A percentile compares a stretch with the other conserved stretches of the same genome.
phyloP scores from a whole-genome alignment of 2,329 filamentous ascomycete genomes.

The Pseudocercospora macadamiae region DNA sequence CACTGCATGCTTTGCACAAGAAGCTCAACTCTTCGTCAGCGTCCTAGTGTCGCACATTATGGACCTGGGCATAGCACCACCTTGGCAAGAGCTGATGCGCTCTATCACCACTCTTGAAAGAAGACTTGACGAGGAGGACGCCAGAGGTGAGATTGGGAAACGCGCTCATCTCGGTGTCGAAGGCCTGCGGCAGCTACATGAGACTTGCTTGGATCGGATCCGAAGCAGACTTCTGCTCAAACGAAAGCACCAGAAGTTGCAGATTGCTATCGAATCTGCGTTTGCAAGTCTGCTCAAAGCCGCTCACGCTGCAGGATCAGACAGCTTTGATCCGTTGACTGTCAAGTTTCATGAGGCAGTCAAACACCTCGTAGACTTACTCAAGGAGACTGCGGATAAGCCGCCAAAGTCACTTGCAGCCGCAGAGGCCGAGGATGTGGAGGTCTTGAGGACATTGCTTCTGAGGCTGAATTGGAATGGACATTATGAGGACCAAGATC shows the following conservation, averaged over 20 bases:
- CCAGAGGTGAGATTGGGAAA: conserved; percentile 14
- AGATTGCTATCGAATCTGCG: conserved; percentile 30
- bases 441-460: conserved; percentile 25
- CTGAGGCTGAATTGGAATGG: conserved; percentile 28
- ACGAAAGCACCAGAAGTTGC: conserved; percentile 33
- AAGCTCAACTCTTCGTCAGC: conserved; percentile 78
- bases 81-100: conserved; percentile 71
- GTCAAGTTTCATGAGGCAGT: conserved; percentile 16
- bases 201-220: conserved; percentile 35
- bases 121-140: conserved; percentile 56
- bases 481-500: conserved; percentile 9
- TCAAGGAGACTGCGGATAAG: conserved; percentile 24
- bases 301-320: conserved; percentile 12
- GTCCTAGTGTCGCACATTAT: conserved; percentile 77
- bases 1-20: conserved; percentile 61
- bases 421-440: conserved; percentile 19
- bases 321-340: background rate
- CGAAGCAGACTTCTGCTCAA: conserved; percentile 37
- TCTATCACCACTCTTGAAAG: conserved; percentile 67
- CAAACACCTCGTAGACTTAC: conserved; percentile 8
- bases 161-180: conserved; percentile 27
- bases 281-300: conserved; percentile 31
- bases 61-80: conserved; percentile 71
- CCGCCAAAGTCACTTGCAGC: conserved; percentile 16
- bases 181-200: conserved; percentile 32